Conservation (phyloP, 768 basidiomycete genomes). For the Vararia minispora region DNA sequence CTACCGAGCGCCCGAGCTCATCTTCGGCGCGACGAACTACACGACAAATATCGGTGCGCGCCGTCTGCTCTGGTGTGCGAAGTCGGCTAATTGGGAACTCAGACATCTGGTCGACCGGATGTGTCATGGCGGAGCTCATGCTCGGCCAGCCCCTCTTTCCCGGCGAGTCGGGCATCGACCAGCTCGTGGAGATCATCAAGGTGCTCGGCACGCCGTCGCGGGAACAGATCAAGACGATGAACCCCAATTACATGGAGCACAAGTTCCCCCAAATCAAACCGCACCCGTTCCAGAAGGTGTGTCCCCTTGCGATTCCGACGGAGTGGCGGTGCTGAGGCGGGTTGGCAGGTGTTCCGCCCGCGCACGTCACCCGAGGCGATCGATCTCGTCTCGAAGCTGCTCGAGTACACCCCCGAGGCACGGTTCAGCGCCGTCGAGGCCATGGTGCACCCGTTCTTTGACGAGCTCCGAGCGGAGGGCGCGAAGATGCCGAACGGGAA, state of each 20-base stretch:
- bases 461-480: slow-evolving; percentile 84
- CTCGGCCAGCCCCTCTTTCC: slow-evolving; percentile 98
- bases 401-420: slow-evolving; percentile 96
- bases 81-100: slow-evolving; percentile 1
- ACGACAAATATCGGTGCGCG: slow-evolving; percentile 93
- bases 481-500: slow-evolving; percentile 96
- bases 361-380: slow-evolving; percentile 95
- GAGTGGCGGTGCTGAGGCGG: slow-evolving; percentile 8
- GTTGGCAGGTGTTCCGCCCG: slow-evolving; percentile 84
- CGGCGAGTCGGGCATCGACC: slow-evolving; percentile 97
- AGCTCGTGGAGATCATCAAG: slow-evolving; percentile 99
- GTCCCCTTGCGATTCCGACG: slow-evolving; percentile 5
- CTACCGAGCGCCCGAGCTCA: slow-evolving; percentile 97
- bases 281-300: slow-evolving; percentile 95
- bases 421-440: slow-evolving; percentile 84
- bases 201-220: slow-evolving; percentile 96
- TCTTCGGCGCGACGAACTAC: slow-evolving; percentile 99
- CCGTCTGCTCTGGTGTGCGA: not conserved
- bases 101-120: slow-evolving; percentile 99
- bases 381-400: slow-evolving; percentile 84
- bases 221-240: slow-evolving; percentile 99
- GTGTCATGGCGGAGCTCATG: slow-evolving; percentile 99
- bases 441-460: slow-evolving; percentile 95
- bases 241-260: slow-evolving; percentile 99
- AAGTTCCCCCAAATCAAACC: slow-evolving; percentile 99